Evolutionary conservation across 805 yeast species (phyloP).

Genomic region (Yarrowia sp.): DNA sequence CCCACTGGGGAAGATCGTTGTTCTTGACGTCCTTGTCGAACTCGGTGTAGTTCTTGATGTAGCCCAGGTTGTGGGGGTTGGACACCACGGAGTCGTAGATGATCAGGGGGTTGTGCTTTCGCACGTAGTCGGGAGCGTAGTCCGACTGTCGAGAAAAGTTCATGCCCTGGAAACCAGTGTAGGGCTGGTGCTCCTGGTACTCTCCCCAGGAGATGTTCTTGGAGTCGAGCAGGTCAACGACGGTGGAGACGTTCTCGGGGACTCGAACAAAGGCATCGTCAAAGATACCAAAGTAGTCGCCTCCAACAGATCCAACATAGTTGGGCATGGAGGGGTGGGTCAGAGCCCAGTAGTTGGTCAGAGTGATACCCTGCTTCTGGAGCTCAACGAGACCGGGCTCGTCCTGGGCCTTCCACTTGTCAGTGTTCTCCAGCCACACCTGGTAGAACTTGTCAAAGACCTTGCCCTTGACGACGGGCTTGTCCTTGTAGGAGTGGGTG

Average conservation of each 20-base stretch:
- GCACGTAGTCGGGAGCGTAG: slow-evolving; percentile 57
- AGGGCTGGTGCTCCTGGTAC: slow-evolving; percentile 62
- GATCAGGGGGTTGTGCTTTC: slow-evolving; percentile 61
- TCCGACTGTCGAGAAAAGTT: slow-evolving; percentile 55
- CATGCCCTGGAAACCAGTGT: slow-evolving; percentile 60
- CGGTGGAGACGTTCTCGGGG: slow-evolving; percentile 57
- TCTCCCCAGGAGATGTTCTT: slow-evolving; percentile 60
- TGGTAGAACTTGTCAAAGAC: slow-evolving; percentile 54
- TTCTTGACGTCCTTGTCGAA: slow-evolving; percentile 54
- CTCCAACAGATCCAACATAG: slow-evolving; percentile 59
- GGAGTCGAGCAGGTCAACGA: slow-evolving; percentile 58
- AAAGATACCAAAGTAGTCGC: slow-evolving; percentile 60
- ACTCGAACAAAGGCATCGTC: slow-evolving; percentile 57
- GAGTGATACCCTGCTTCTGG: slow-evolving; percentile 55
- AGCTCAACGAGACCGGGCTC: slow-evolving; percentile 55
- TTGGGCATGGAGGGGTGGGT: slow-evolving; percentile 65
- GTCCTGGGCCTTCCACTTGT: slow-evolving; percentile 59
- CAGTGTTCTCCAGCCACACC: slow-evolving; percentile 61
- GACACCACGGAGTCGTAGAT: slow-evolving; percentile 54
- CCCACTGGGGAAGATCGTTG: slow-evolving; percentile 59
- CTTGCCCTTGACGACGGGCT: slow-evolving; percentile 53
- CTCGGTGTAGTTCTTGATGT: slow-evolving; percentile 58
- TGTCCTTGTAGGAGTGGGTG: slow-evolving; percentile 46
- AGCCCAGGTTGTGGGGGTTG: slow-evolving; percentile 51
- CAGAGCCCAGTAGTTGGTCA: slow-evolving; percentile 60